Base-by-base conservation (phyloP, 805 yeast species). In the Saccharomycopsis synnaedendra region DNA sequence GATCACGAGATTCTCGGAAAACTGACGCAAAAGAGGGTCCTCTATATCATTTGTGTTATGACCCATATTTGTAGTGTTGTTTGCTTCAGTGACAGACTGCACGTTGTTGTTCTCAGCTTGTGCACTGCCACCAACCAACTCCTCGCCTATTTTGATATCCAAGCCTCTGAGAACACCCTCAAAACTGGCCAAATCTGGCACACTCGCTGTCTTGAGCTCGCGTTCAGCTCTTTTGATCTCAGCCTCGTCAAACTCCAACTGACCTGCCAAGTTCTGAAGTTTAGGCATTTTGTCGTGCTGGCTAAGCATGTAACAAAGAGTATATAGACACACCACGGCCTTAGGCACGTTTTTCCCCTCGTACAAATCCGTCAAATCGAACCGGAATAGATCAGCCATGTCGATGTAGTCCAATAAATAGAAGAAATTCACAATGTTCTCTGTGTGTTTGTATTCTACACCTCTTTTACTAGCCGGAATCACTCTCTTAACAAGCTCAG, bases 321-420 rank as follows among this genome's bases (percentile, higher is more conserved):
- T 96, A 65, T 90, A 96, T 37, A 93, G 64, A 56, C 97, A 89
- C 63, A 87, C 88, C 60, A 93, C 83, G 29, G 93, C 97, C 59
- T 86, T 88, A 9, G 97, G 97, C 19, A 89, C 76, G 59, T 90
- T 85, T 58, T 87, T 88, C 60, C 82, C 81, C 59, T 93, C 97
- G 64, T 88, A 93, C 35, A 93, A 69, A 63, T 93, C 98, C 3
- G 95, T 88, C 50, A 90, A 74, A 61, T 90, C 98, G 60, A 93
- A 93, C 44, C 84, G 74, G 61, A 89, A 93, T 47, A 88, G 71
- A 47, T 85, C 89, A 1, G 98, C 98, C 54, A 93, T 78, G 32
- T 76, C 78, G 51, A 87, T 71, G 49, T 69, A 74, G 48, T 77
- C 82, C 33, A 87, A 68, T 47, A 90, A 74, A 28, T 73, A 68